Conservation (phyloP, 345 rosid species). For the Moricandia moricandioides region DNA sequence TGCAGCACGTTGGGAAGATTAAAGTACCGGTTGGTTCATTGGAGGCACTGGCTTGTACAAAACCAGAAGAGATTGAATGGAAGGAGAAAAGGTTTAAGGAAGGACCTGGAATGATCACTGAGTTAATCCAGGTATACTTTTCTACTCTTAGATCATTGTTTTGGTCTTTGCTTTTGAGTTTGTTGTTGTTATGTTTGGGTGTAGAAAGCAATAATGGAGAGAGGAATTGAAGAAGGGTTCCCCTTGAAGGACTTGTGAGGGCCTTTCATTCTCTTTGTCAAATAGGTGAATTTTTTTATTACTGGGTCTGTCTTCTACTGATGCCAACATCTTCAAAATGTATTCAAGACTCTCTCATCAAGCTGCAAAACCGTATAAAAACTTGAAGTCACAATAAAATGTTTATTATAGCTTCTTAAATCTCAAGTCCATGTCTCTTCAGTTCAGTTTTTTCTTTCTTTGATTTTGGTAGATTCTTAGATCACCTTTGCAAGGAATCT, state of each 20-base stretch:
- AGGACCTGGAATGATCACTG: constrained; percentile 61
- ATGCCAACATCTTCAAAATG: background rate
- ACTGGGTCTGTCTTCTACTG: background rate
- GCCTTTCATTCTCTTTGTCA: background rate
- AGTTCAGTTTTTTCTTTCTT: too few species aligned
- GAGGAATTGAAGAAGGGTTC: constrained; percentile 45
- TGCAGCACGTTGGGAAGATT: constrained; percentile 64
- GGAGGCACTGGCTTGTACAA: constrained; percentile 40
- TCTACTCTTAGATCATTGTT: constrained; percentile 4
- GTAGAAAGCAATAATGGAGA: constrained; percentile 54
- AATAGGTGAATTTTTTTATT: background rate
- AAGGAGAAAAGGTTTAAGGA: constrained; percentile 53
- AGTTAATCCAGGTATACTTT: constrained; percentile 51
- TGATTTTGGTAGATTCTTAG: too few species aligned
- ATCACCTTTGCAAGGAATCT: too few species aligned
- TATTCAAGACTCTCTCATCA: background rate
- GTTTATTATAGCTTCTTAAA: too few species aligned
- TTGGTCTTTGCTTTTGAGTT: background rate
- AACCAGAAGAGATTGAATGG: constrained; percentile 56
- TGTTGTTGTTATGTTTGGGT: constrained; percentile 18
- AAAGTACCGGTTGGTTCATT: constrained; percentile 49
- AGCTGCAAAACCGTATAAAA: background rate
- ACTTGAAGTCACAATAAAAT: too few species aligned
- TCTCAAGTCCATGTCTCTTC: too few species aligned
- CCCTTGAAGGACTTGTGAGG: constrained; percentile 19